phyloP scores from a whole-genome alignment of 768 basidiomycete genomes.

The Rhodocollybia butyracea region DNA sequence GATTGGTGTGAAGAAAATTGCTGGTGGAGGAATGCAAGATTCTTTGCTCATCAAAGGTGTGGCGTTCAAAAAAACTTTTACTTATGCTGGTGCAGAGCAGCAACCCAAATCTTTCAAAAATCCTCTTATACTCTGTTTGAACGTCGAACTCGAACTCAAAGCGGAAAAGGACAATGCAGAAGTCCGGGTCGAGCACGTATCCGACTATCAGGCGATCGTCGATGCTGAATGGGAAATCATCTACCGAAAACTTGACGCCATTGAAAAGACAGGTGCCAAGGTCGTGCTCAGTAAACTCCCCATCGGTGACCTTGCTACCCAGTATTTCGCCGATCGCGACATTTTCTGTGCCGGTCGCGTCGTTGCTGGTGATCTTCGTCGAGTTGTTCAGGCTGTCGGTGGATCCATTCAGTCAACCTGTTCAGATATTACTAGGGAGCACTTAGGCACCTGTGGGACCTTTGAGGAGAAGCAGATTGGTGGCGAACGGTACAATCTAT shows the following conservation, averaged over 20 bases:
- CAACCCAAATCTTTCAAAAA: conserved; percentile 91
- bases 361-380: conserved; percentile 80
- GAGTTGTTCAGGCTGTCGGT: conserved; percentile 95
- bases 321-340: conserved; percentile 98
- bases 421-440: conserved; percentile 84
- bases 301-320: conserved; percentile 97
- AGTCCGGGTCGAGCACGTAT: conserved; percentile 93
- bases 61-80: conserved; percentile 99
- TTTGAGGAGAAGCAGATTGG: conserved; percentile 97
- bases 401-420: conserved; percentile 95
- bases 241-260: conserved; percentile 93
- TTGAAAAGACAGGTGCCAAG: conserved; percentile 94
- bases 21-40: conserved; percentile 97
- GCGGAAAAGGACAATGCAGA: conserved; percentile 99
- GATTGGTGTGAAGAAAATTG: conserved; percentile 96
- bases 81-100: conserved; percentile 98
- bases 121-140: conserved; percentile 89
- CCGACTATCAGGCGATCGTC: conserved; percentile 98
- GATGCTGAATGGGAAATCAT: conserved; percentile 99
- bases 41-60: conserved; percentile 88
- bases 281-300: conserved; percentile 97
- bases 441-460: conserved; percentile 88
- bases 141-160: conserved; percentile 97
- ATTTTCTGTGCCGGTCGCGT: conserved; percentile 99
- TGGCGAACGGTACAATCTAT: conserved; percentile 94